These are phyloP conservation scores for Imleria badia DNA, from an alignment of 768 basidiomycete genomes.

Conservation along the genomic window DNA sequence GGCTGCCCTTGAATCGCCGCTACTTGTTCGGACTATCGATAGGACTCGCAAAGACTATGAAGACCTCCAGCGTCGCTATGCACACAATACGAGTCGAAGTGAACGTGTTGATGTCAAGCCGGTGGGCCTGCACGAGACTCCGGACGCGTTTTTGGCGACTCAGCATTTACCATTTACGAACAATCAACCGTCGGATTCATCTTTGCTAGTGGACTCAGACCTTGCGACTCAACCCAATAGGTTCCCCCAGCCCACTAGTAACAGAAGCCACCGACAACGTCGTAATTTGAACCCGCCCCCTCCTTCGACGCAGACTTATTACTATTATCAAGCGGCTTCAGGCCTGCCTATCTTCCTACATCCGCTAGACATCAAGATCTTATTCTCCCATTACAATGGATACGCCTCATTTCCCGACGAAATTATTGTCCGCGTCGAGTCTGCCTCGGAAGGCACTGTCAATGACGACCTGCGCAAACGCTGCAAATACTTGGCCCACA, in stretches of 20 bases:
- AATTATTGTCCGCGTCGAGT: constrained; percentile 80
- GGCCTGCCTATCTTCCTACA: constrained; percentile 92
- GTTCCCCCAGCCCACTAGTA: constrained; percentile 17
- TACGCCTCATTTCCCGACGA: constrained; percentile 84
- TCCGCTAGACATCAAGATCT: constrained; percentile 92
- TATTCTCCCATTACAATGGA: constrained; percentile 77
- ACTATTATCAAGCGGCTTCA: constrained; percentile 92
- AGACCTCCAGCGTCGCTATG: constrained; percentile 49
- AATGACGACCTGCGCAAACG: constrained; percentile 93
- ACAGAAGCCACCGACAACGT: constrained; percentile 56
- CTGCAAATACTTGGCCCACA: constrained; percentile 92
- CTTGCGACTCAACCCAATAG: constrained; percentile 3
- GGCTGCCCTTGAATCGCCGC: constrained; percentile 65
- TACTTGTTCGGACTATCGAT: constrained; percentile 63
- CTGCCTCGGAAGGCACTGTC: constrained; percentile 71
- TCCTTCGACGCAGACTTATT: constrained; percentile 86
- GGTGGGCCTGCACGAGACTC: constrained; percentile 39
- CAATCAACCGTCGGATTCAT: constrained; percentile 3
- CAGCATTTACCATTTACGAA: constrained; percentile 28
- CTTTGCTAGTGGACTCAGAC: constrained; percentile 5
- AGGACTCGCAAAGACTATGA: constrained; percentile 57
- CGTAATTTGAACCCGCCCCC: constrained; percentile 85
- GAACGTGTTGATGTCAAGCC: constrained; percentile 20
- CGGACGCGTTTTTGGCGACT: constrained; percentile 57
- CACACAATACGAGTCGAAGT: constrained; percentile 13